Evolutionary conservation across 208 protist genomes (phyloP), one percentile per base, ranked within the genome.

Genomic region (Acanthamoeba royreba): DNA sequence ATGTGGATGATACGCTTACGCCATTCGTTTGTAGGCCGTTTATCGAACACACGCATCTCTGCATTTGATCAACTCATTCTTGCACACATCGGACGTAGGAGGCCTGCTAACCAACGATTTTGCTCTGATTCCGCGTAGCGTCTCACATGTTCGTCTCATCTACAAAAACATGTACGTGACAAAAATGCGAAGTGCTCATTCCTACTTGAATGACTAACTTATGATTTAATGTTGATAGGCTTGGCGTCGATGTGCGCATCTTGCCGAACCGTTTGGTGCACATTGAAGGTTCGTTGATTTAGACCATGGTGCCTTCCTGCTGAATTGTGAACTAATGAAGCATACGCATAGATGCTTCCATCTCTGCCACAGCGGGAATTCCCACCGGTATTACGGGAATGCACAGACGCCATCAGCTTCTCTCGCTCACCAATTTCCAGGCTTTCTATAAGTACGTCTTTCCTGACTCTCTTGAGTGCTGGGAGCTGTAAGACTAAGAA

Each of bases 131-230:
- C 53, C 86, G 25, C 25, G 86, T 25, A n/a, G 31, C 86, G 42
- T 92, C 38, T 19, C 86, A 31, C 86, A 92, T 38, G 86, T 92
- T 0, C 33, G 86, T 1, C 55, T 92, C 19, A 52, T 92, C 55
- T 92, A 49, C 55, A 92, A 72, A 25, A 92, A 92, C 86, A 63
- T 72, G 86, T 92, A 92, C 58, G 86, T 0, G 4, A 38, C 7
- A 22, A n/a, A 19, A 49, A 8, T 28, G 31, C 13, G 8, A 43
- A n/a, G 25, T 15, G 47, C 45, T 91, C 22, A 38, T 0, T 15
- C 7, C 22, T 69, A 19, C 33, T 90, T 5, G 17, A 43, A 1
- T 42, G 28, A 1, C 25, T 7, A 63, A 11, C 25, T 15, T 55
- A 11, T 8, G 13, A 11, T 42, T 38, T 47, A 2, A 5, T 55